Percentiles rank a stretch among this genome's conserved stretches.
Evolutionary conservation across 805 yeast genomes (phyloP).

Genomic region (Metschnikowia lochheadii): DNA sequence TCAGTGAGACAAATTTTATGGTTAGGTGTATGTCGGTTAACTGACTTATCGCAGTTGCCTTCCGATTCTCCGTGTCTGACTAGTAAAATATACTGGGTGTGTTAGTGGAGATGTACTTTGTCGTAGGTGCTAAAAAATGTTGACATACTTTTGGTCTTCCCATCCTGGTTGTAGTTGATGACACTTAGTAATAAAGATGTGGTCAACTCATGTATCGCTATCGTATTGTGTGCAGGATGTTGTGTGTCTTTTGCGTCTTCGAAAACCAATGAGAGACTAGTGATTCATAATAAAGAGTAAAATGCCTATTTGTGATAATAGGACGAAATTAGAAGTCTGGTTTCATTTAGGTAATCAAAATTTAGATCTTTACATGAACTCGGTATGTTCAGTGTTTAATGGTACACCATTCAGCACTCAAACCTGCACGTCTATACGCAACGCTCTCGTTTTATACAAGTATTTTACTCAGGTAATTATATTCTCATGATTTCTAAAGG

Average conservation of each 20-base stretch:
- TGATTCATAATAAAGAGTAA: neutral
- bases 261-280: neutral
- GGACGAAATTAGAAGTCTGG: too few relatives aligned
- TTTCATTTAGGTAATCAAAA: too few relatives aligned
- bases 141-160: conserved; percentile 32
- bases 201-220: neutral
- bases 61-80: conserved; percentile 93
- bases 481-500: conserved; percentile 2
- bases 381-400: neutral
- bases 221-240: neutral
- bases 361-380: too few relatives aligned
- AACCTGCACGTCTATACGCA: neutral
- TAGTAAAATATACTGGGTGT: conserved; percentile 58
- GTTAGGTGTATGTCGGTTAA: conserved; percentile 74
- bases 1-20: conserved; percentile 73
- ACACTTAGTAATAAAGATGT: neutral
- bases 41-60: conserved; percentile 81
- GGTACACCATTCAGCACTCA: neutral
- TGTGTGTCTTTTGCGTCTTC: neutral
- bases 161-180: conserved; percentile 15
- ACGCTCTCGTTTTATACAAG: neutral
- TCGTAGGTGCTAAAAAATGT: neutral
- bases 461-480: conserved; percentile 1
- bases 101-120: conserved; percentile 6
- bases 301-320: too few relatives aligned